A percentile compares a stretch with the other conserved stretches of the same genome.
These are phyloP conservation scores for Botryotinia calthae DNA, from an alignment of 2,329 filamentous ascomycete species.

Conservation along the genomic window DNA sequence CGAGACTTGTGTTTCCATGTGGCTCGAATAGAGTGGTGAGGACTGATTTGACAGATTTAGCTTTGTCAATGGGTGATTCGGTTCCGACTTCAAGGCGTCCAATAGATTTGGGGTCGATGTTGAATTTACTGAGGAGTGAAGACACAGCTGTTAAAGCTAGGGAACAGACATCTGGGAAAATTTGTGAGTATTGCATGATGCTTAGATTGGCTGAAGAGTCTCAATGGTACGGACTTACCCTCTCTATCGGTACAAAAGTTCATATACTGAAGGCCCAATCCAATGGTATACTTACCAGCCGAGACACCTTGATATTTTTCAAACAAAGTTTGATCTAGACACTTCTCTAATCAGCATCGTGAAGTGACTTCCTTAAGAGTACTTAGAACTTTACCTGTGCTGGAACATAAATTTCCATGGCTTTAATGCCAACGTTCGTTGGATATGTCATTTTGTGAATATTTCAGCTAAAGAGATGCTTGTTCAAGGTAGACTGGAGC, in stretches of 20 bases:
- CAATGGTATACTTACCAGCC: slow-evolving; percentile 84
- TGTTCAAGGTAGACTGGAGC: not conserved
- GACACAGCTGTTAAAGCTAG: slow-evolving; percentile 75
- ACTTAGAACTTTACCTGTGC: slow-evolving; percentile 63
- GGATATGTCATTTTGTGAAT: slow-evolving; percentile 52
- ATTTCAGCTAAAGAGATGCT: not conserved
- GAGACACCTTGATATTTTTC: slow-evolving; percentile 83
- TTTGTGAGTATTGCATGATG: not conserved
- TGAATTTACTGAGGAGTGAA: slow-evolving; percentile 78
- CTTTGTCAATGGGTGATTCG: slow-evolving; percentile 84
- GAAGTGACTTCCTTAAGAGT: not conserved
- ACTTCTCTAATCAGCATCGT: slow-evolving; percentile 48
- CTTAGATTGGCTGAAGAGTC: not conserved
- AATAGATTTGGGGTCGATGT: slow-evolving; percentile 73
- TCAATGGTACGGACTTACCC: slow-evolving; percentile 51
- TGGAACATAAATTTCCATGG: slow-evolving; percentile 86
- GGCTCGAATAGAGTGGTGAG: slow-evolving; percentile 77
- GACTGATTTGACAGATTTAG: slow-evolving; percentile 85
- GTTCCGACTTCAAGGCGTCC: slow-evolving; percentile 82
- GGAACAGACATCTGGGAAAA: slow-evolving; percentile 78
- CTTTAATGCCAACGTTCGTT: slow-evolving; percentile 88
- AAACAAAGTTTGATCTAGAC: slow-evolving; percentile 78
- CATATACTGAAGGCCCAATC: slow-evolving; percentile 87
- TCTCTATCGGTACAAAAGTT: slow-evolving; percentile 87
- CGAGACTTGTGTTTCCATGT: slow-evolving; percentile 72